A percentile compares a stretch with the other conserved stretches of the same genome.
Conservation (phyloP, 1,139 yeast species). For the Geotrichum candidum region DNA sequence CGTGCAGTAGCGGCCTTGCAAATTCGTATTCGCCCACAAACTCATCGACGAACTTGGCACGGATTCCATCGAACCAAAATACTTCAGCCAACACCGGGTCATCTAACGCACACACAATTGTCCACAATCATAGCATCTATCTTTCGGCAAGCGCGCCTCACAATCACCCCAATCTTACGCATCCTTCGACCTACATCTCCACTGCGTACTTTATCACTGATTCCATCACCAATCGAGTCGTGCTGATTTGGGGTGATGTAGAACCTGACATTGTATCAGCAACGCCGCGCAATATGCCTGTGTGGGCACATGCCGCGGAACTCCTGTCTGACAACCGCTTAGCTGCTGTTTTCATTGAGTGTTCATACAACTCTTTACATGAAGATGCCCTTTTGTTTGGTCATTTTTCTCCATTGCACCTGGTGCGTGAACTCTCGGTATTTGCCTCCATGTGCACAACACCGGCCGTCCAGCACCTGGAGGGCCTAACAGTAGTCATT, state of each 20-base stretch:
- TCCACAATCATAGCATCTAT: slow-evolving; percentile 10
- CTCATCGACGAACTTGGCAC: not conserved
- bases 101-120: not conserved
- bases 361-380: slow-evolving; percentile 55
- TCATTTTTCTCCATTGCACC: slow-evolving; percentile 63
- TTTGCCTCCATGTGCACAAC: slow-evolving; percentile 5
- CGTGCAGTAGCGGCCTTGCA: not conserved
- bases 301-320: slow-evolving; percentile 57
- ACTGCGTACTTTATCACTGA: slow-evolving; percentile 52
- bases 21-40: not conserved
- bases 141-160: slow-evolving; percentile 14
- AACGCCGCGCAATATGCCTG: slow-evolving; percentile 39
- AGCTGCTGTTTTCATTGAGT: slow-evolving; percentile 62
- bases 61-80: not conserved
- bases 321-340: slow-evolving; percentile 40
- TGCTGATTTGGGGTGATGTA: slow-evolving; percentile 74
- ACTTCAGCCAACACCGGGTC: not conserved
- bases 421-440: slow-evolving; percentile 51
- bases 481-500: slow-evolving; percentile 51
- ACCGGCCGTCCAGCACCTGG: slow-evolving; percentile 26
- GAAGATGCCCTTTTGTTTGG: slow-evolving; percentile 55
- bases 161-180: slow-evolving; percentile 22
- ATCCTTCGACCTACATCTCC: slow-evolving; percentile 36
- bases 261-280: slow-evolving; percentile 57
- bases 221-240: slow-evolving; percentile 30